Evolutionary conservation across 2,329 filamentous ascomycete species (phyloP).

Genomic region (Drechmeria coniospora): DNA sequence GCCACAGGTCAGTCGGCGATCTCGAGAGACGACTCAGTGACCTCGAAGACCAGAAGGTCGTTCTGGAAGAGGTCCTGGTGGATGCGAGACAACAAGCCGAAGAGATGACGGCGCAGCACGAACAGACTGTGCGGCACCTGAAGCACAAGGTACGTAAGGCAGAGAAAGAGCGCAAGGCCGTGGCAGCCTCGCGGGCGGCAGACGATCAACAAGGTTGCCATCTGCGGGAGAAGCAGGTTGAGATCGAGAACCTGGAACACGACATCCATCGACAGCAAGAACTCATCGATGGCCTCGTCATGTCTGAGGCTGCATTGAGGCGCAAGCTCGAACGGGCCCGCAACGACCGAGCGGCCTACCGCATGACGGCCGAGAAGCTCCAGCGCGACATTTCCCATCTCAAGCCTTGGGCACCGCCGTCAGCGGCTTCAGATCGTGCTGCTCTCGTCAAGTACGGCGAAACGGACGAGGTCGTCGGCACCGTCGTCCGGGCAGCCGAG

Average conservation of each 20-base stretch:
- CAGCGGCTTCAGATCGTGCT: conserved; percentile 7
- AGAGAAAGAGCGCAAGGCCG: conserved; percentile 28
- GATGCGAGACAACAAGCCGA: conserved; percentile 36
- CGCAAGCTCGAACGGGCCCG: conserved; percentile 55
- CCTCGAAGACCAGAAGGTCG: conserved; percentile 42
- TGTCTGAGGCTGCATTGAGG: conserved; percentile 43
- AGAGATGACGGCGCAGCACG: conserved; percentile 28
- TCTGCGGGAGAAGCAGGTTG: conserved; percentile 46
- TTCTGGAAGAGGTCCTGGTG: conserved; percentile 42
- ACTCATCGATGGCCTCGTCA: conserved; percentile 40
- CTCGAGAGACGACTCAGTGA: conserved; percentile 40
- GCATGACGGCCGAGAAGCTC: conserved; percentile 37
- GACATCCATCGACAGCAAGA: conserved; percentile 55
- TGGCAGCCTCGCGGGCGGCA: conserved; percentile 19
- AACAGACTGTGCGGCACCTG: conserved; percentile 25
- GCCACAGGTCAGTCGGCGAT: too few relatives aligned
- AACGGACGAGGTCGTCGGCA: conserved; percentile 38
- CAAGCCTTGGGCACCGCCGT: conserved; percentile 20
- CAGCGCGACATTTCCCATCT: conserved; percentile 33
- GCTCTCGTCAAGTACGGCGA: conserved; percentile 15
- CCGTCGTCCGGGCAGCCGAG: conserved; percentile 40
- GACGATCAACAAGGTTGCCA: conserved; percentile 40
- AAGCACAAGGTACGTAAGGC: conserved; percentile 35
- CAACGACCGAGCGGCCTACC: conserved; percentile 45
- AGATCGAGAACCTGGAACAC: conserved; percentile 54